A percentile compares a stretch with the other conserved stretches of the same genome.
phyloP scores from a whole-genome alignment of 225 moss, liverwort and hornwort species.

The Thuidium tamariscinum region DNA sequence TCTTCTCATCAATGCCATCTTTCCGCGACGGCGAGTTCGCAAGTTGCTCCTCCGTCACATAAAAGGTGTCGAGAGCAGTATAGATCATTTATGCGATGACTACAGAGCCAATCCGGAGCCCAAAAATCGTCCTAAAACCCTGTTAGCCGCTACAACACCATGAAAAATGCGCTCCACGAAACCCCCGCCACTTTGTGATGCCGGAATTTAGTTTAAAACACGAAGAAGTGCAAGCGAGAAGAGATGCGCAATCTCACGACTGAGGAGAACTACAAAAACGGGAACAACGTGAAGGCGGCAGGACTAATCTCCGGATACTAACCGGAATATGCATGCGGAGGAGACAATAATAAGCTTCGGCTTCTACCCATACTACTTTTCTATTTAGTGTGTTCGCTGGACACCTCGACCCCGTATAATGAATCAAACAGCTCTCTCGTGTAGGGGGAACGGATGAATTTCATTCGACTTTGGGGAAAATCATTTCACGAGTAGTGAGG shows the following conservation, averaged over 20 bases:
- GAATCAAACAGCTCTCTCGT: background rate
- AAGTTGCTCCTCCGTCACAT: slow-evolving; percentile 80
- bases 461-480: background rate
- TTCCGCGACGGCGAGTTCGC: slow-evolving; percentile 80
- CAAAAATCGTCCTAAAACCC: background rate
- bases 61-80: slow-evolving; percentile 95
- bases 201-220: background rate
- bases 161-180: background rate
- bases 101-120: background rate
- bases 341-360: background rate
- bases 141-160: background rate
- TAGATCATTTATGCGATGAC: slow-evolving; percentile 76
- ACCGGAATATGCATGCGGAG: background rate
- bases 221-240: too few species aligned
- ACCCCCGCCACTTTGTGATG: background rate
- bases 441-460: background rate
- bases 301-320: background rate
- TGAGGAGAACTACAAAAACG: background rate
- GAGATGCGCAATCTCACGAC: background rate
- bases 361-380: background rate
- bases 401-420: background rate
- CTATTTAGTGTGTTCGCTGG: background rate
- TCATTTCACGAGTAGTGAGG: too few species aligned
- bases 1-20: slow-evolving; percentile 80
- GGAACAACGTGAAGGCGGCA: background rate